phyloP scores from a whole-genome alignment of 306 rosid genomes.

The barrel medic (Medicago truncatula) region MtrunA17r5.0-ANR NC_053049.1:36407001-36407500 shows the following conservation, averaged over 20 bases:
- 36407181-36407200: not conserved
- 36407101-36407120: slow-evolving; percentile 31
- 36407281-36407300: not conserved
- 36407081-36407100: not conserved
- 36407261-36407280: slow-evolving; percentile 17
- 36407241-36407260: not conserved
- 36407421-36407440: slow-evolving; percentile 67
- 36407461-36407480: slow-evolving; percentile 55
- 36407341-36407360: slow-evolving; percentile 54
- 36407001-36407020: slow-evolving; percentile 43
- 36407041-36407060: slow-evolving; percentile 53
- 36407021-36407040: slow-evolving; percentile 47
- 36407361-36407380: slow-evolving; percentile 44
- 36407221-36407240: not conserved
- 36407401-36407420: slow-evolving; percentile 59
- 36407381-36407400: slow-evolving; percentile 59
- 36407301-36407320: not conserved
- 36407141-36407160: not conserved
- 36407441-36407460: slow-evolving; percentile 41
- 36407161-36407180: slow-evolving; percentile 7
- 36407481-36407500: slow-evolving; percentile 48
- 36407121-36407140: slow-evolving; percentile 4
- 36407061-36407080: slow-evolving; percentile 52
- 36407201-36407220: not conserved
- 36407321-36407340: slow-evolving; percentile 20